phyloP scores from a whole-genome alignment of 169 alveolate species.

The Eimeria necatrix region DNA sequence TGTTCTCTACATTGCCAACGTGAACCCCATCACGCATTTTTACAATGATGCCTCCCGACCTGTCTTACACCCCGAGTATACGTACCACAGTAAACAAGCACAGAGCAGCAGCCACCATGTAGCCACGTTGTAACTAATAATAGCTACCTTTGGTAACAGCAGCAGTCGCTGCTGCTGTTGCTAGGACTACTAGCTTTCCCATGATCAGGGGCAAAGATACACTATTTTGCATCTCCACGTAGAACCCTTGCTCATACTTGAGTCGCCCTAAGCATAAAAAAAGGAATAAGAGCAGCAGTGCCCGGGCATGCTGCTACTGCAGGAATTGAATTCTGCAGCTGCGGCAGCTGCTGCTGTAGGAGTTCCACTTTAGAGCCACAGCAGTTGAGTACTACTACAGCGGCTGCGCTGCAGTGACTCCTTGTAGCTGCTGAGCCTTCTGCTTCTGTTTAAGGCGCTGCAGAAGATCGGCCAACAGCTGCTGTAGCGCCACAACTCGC shows the following conservation, averaged over 20 bases:
- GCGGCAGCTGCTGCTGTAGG: conserved; percentile 6
- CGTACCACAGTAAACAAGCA: neutral
- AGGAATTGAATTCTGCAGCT: neutral
- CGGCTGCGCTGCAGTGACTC: conserved; percentile 58
- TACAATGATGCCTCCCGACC: neutral
- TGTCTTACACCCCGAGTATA: neutral
- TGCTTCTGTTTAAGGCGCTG: conserved; percentile 46
- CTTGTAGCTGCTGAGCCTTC: conserved; percentile 14
- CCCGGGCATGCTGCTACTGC: neutral
- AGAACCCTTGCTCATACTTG: too few relatives aligned
- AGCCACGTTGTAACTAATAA: neutral
- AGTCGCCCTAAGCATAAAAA: too few relatives aligned
- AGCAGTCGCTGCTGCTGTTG: conserved; percentile 26
- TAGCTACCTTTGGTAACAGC: neutral
- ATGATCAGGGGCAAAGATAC: too few relatives aligned
- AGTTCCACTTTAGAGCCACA: neutral
- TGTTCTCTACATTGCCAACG: neutral
- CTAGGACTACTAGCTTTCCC: neutral
- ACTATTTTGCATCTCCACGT: too few relatives aligned
- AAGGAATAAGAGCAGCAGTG: neutral
- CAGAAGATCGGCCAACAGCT: conserved; percentile 24
- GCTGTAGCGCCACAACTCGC: conserved; percentile 65
- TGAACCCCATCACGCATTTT: neutral
- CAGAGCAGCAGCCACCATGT: neutral
- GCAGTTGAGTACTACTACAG: conserved; percentile 15